Conservation (phyloP, 257 asterid species). For the Solanum habrochaites region DNA sequence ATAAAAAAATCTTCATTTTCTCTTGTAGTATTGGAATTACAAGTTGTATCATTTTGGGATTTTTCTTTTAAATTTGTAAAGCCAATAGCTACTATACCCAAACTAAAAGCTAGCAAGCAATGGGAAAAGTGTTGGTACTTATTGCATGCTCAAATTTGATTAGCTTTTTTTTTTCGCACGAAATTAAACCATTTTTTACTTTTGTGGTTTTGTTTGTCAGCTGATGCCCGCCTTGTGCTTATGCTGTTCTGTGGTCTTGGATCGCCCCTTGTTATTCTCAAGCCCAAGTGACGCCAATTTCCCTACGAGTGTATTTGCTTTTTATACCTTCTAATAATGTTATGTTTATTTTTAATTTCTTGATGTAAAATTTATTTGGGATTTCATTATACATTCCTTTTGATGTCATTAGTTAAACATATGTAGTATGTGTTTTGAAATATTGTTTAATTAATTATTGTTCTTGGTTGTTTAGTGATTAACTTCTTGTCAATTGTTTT, state of each 20-base stretch:
- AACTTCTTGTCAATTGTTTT: neutral
- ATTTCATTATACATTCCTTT: neutral
- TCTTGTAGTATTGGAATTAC: neutral
- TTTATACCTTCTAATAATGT: neutral
- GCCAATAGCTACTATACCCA: too few relatives aligned
- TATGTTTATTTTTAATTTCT: neutral
- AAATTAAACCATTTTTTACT: neutral
- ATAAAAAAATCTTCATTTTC: neutral
- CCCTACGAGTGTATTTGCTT: neutral
- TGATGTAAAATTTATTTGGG: neutral
- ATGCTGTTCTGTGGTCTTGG: slow-evolving; percentile 66
- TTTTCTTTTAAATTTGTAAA: neutral
- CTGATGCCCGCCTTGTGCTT: slow-evolving; percentile 81
- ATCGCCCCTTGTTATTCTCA: too few relatives aligned
- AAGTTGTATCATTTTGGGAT: neutral
- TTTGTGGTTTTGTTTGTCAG: slow-evolving; percentile 24
- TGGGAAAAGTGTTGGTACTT: neutral
- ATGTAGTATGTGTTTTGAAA: neutral
- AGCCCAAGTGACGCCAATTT: neutral
- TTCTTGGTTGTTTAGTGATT: neutral
- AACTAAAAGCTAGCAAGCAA: neutral
- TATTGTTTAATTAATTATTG: neutral
- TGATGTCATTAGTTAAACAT: neutral
- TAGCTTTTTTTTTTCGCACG: neutral
- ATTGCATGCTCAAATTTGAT: neutral